These are phyloP conservation scores for Shiraia sp. DNA, from an alignment of 2,329 filamentous ascomycete genomes.

Conservation along the genomic window DNA sequence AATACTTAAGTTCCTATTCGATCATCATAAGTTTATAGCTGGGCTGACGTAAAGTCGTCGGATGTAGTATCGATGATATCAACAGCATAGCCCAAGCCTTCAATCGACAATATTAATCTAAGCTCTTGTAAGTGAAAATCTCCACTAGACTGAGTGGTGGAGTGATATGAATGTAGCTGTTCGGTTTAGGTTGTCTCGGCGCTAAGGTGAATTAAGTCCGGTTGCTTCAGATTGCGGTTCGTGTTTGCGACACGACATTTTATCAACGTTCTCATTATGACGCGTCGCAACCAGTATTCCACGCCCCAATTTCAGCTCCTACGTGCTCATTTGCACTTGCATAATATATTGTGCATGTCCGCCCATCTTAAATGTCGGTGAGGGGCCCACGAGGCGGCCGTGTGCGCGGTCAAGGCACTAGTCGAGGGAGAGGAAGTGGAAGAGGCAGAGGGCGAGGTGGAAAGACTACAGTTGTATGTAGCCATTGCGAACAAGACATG, in stretches of 20 bases:
- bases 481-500: neutral
- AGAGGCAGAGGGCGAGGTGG: constrained; percentile 13
- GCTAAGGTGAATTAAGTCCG: constrained; percentile 1
- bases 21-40: no score
- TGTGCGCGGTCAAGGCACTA: constrained; percentile 17
- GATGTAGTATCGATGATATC: no score
- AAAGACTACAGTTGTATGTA: constrained; percentile 21
- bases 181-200: neutral
- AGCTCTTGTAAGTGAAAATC: no score
- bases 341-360: neutral
- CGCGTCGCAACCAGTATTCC: constrained; percentile 6
- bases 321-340: neutral
- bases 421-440: constrained; percentile 8
- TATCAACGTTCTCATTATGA: constrained; percentile 9
- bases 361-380: constrained; percentile 22
- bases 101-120: no score
- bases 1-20: no score
- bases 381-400: constrained; percentile 19
- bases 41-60: no score
- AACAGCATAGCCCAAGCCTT: no score
- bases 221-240: constrained; percentile 1
- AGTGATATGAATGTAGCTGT: no score
- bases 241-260: neutral
- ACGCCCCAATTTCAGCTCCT: constrained; percentile 1
- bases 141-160: no score